Percentiles rank a stretch among this genome's conserved stretches.
These are phyloP conservation scores for Raphanus raphanistrum DNA, from an alignment of 345 rosid genomes.

Conservation along the genomic window DNA sequence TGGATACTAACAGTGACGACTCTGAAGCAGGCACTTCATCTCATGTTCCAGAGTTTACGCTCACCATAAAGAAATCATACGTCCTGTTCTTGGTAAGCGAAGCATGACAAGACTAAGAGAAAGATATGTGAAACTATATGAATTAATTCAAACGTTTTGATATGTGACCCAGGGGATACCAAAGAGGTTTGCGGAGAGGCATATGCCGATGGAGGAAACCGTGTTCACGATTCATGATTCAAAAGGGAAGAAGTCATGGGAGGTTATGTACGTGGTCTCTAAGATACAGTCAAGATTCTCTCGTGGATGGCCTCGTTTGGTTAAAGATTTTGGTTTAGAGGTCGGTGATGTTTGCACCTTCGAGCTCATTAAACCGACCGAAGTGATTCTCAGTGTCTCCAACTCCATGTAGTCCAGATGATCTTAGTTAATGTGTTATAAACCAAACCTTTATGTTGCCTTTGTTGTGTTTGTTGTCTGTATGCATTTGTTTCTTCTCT, in stretches of 20 bases:
- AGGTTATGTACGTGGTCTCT: conserved; percentile 10
- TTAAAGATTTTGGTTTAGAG: neutral
- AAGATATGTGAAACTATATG: neutral
- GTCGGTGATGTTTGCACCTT: conserved; percentile 33
- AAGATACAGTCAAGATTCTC: conserved; percentile 19
- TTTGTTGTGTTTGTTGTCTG: neutral
- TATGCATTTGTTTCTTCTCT: neutral
- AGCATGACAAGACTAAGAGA: neutral
- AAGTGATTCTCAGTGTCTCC: conserved; percentile 20
- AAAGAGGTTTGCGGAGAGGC: neutral
- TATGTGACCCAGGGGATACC: conserved; percentile 1
- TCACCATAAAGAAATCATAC: conserved; percentile 24
- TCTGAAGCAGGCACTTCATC: neutral
- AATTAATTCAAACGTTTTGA: neutral
- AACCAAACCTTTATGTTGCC: conserved; percentile 1
- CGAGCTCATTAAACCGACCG: conserved; percentile 19
- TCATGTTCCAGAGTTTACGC: conserved; percentile 22
- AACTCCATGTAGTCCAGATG: neutral
- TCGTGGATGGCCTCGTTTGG: conserved; percentile 34
- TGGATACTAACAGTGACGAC: neutral
- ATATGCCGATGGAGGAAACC: conserved; percentile 1
- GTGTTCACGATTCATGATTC: neutral
- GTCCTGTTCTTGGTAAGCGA: conserved; percentile 30
- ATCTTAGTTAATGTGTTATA: conserved; percentile 6
- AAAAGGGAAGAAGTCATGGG: conserved; percentile 14